Base-by-base conservation (phyloP, 257 asterid species). In the Gentiana macrophylla region DNA sequence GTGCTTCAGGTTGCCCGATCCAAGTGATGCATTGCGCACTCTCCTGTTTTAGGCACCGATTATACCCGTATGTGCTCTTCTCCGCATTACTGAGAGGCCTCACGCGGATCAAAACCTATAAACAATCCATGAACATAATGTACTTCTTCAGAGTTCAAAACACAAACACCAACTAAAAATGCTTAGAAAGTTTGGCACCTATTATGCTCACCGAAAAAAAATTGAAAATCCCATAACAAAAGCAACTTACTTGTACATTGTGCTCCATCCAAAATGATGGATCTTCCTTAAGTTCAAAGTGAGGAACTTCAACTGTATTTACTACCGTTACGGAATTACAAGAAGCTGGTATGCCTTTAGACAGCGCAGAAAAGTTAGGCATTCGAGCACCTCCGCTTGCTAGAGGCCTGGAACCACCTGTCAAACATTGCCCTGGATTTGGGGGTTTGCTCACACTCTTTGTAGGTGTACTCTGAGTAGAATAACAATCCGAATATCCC, bases 261-360 rank as follows among this genome's bases (percentile, higher is more conserved):
- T 92, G 97, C 60, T 92, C 97, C 89, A 83, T 72, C 99, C 99
- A 92, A 65, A 88, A 92, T 3, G 95, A 85, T 7, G 94, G 79
- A 57, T 92, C 94, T 72, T 85, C 97, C 72, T 79, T 85, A 53
- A 88, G 94, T 52, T 78, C 95, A 72, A 85, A 92, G 75, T 76
- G 73, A 13, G 98, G 98, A 58, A 85, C 95, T 71, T 83, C 90
- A 50, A 72, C 80, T 36, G 86, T 73, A 62, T 80, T 86, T 56
- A 88, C 85, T 55, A 77, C 80, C 56, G 77, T 70, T 1, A 70
- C 41, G 0, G 67, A 62, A 67, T 65, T 77, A 73, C 79, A 60
- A 60, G 84, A 69, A 56, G 72, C 71, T 15, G 93, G 80, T 11
- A 68, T 52, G 73, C 97, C 99, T 77, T 73, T 85, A 8, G 83